Evolutionary conservation across 352 stramenopile genomes (phyloP).

Genomic region (Globisporangium ultimum): DNA sequence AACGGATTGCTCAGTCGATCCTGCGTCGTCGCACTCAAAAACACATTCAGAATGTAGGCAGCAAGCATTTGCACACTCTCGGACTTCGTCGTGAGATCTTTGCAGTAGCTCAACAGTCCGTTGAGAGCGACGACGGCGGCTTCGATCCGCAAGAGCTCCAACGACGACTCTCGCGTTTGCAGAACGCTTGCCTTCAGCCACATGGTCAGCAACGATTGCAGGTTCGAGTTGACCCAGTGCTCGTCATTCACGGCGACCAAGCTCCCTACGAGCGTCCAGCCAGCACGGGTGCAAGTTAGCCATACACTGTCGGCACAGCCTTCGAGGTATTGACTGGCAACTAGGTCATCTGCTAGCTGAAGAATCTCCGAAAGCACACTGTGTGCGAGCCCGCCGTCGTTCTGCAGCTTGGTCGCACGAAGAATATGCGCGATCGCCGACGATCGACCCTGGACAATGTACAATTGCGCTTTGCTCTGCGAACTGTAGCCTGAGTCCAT

Average conservation of each 20-base stretch:
- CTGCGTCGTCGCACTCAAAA: conserved; percentile 52
- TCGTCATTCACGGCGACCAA: conserved; percentile 63
- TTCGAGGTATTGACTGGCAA: conserved; percentile 79
- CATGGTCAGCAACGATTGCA: conserved; percentile 59
- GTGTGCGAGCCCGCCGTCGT: conserved; percentile 47
- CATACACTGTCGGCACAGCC: conserved; percentile 78
- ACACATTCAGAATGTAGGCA: conserved; percentile 70
- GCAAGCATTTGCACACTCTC: conserved; percentile 54
- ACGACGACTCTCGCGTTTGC: conserved; percentile 75
- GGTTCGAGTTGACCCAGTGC: conserved; percentile 50
- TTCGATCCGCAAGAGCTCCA: conserved; percentile 83
- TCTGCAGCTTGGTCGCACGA: conserved; percentile 39
- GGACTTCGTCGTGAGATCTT: conserved; percentile 22
- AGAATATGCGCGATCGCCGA: conserved; percentile 67
- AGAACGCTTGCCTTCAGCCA: conserved; percentile 78
- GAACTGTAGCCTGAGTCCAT: conserved; percentile 25
- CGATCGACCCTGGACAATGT: conserved; percentile 71
- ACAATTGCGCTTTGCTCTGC: conserved; percentile 66
- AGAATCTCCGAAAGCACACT: conserved; percentile 60
- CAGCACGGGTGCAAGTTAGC: conserved; percentile 83
- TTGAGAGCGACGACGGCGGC: conserved; percentile 65
- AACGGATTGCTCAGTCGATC: conserved; percentile 64
- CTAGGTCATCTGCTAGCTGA: conserved; percentile 59
- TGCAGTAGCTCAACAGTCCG: conserved; percentile 49
- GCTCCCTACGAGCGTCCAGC: conserved; percentile 75